A percentile compares a stretch with the other conserved stretches of the same genome.
Evolutionary conservation across 805 yeast species (phyloP).

Genomic region (Myxozyma melibiosi): DNA sequence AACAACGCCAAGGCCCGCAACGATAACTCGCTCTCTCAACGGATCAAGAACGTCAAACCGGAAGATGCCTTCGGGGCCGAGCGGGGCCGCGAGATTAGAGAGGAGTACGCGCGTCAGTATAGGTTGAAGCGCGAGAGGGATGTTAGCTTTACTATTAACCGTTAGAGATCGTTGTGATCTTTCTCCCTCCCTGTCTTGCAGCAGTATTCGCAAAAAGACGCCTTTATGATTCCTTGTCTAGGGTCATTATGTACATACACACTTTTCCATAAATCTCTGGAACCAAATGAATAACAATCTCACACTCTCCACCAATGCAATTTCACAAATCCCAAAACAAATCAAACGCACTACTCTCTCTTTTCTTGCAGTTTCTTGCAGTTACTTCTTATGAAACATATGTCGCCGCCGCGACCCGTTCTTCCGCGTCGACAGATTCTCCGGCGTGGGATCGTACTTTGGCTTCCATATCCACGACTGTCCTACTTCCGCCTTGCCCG

Average conservation of each 20-base stretch:
- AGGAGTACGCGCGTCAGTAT: background rate
- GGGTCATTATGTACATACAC: background rate
- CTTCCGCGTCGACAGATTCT: conserved; percentile 3
- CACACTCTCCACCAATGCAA: too few species aligned
- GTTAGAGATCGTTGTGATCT: too few species aligned
- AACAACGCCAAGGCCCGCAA: conserved; percentile 55
- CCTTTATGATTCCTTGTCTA: too few species aligned
- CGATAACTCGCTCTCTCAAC: background rate
- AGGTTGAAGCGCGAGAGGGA: background rate
- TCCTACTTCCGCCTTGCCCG: conserved; percentile 41
- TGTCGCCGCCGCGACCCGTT: conserved; percentile 2
- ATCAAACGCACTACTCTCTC: too few species aligned
- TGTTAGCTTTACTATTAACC: background rate
- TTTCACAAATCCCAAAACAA: too few species aligned
- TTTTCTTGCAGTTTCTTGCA: background rate
- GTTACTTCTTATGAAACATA: background rate
- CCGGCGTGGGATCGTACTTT: conserved; percentile 34
- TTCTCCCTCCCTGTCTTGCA: too few species aligned
- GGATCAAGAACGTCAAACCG: background rate
- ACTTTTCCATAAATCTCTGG: background rate
- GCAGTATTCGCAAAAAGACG: too few species aligned
- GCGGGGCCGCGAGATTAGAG: background rate
- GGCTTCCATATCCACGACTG: conserved; percentile 43
- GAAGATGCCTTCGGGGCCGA: background rate
- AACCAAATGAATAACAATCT: too few species aligned